phyloP scores from a whole-genome alignment of 1,284 basidiomycete genomes.

The Cryptococcus sp. region DNA sequence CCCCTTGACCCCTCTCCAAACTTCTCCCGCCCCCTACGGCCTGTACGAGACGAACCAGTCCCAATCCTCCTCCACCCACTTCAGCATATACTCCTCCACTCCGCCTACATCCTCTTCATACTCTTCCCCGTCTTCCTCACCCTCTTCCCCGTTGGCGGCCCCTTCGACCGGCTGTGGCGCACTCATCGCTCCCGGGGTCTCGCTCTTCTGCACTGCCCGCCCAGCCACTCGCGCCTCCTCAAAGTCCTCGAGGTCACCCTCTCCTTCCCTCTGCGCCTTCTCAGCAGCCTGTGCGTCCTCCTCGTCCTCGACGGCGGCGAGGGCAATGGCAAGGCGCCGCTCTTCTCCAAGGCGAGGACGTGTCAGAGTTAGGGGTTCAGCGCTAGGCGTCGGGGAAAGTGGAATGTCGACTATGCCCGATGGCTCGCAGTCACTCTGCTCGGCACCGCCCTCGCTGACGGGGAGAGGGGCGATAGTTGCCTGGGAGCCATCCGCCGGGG shows the following conservation, averaged over 20 bases:
- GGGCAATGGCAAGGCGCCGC: slow-evolving; percentile 58
- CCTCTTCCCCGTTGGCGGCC: slow-evolving; percentile 29
- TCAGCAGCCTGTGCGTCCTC: slow-evolving; percentile 79
- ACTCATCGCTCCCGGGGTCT: slow-evolving; percentile 7
- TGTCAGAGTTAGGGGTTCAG: slow-evolving; percentile 27
- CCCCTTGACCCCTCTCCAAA: too few species aligned
- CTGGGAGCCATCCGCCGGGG: slow-evolving; percentile 13
- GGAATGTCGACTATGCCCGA: slow-evolving; percentile 34
- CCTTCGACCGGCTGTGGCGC: slow-evolving; percentile 39
- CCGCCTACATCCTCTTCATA: slow-evolving; percentile 53
- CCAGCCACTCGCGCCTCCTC: slow-evolving; percentile 51
- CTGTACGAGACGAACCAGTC: slow-evolving; percentile 60
- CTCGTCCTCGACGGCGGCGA: slow-evolving; percentile 84
- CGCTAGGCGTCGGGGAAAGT: slow-evolving; percentile 28
- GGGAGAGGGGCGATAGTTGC: too few species aligned
- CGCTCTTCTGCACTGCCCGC: slow-evolving; percentile 3
- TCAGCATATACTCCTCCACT: slow-evolving; percentile 82
- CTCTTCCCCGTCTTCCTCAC: slow-evolving; percentile 47
- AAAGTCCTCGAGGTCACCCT: slow-evolving; percentile 74
- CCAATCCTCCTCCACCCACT: slow-evolving; percentile 68
- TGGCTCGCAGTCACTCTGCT: slow-evolving; percentile 32
- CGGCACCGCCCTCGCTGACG: slow-evolving; percentile 44
- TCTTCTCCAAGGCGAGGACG: slow-evolving; percentile 40
- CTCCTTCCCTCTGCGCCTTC: slow-evolving; percentile 75
- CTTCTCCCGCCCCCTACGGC: slow-evolving; percentile 1